phyloP scores from a whole-genome alignment of 495 filamentous ascomycete genomes.

The Neurospora cerealis region DNA sequence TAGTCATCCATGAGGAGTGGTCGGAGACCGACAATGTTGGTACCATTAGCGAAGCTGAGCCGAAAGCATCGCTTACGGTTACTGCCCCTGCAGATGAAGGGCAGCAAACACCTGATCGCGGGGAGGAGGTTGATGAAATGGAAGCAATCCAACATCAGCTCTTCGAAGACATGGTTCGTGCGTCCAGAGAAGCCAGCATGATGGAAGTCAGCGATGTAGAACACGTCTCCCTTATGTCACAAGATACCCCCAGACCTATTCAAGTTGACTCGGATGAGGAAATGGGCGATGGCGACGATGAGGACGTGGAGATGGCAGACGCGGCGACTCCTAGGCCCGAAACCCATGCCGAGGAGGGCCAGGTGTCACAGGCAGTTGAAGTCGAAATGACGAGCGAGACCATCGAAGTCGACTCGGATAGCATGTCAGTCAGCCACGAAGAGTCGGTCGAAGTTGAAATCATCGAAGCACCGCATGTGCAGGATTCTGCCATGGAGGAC shows the following conservation, averaged over 20 bases:
- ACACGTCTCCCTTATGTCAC: not conserved
- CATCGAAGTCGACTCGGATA: not conserved
- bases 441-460: not conserved
- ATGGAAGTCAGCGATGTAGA: not conserved
- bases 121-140: not conserved
- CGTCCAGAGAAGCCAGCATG: not conserved
- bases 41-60: not conserved
- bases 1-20: not conserved
- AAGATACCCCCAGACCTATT: not conserved
- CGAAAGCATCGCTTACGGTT: not conserved
- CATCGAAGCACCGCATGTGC: not conserved
- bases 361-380: not conserved
- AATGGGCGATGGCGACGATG: conserved; percentile 3
- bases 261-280: not conserved
- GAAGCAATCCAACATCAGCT: not conserved
- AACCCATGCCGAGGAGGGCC: not conserved
- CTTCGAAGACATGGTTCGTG: not conserved
- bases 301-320: conserved; percentile 7
- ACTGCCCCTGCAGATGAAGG: not conserved
- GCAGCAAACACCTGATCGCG: not conserved
- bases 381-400: not conserved
- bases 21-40: not conserved
- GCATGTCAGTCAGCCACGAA: not conserved
- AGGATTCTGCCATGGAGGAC: not conserved
- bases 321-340: not conserved